Base-by-base conservation (phyloP, 169 alveolate genomes). In the Eimeria sp. region DNA sequence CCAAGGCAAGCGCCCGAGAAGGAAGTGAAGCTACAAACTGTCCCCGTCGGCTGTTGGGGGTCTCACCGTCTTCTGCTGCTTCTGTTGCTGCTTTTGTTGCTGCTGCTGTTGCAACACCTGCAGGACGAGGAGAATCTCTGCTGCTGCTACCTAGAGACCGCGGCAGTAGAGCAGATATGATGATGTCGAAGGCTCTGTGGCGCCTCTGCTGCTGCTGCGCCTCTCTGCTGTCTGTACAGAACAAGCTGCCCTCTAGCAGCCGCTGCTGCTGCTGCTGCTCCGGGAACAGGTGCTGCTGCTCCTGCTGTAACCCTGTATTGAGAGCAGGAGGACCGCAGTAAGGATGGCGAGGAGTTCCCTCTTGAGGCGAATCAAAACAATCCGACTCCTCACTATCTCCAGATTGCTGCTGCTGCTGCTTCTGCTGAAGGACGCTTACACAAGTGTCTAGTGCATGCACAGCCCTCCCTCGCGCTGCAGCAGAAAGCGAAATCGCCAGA, bases 231-330 rank as follows among this genome's bases (percentile, higher is more conserved):
- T 76, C 87, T 43, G 61, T 45, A 49, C 87, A 76, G 61, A 34
- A 47, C 57, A 47, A 63, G 5, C 57, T 34, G 30, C 87, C 57
- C 61, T 47, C 87, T 40, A 40, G 65, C 13, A 76, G 87, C 27
- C 63, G 87, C 87, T 76, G 87, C 87, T 76, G 87, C 87, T 76
- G 87, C 87, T 76, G 87, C 63, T 76, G 87, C 87, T 76, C 27
- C 51, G 13, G 83, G 11, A 5, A 11, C 83, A n/a, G 83, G 30
- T 72, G 83, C 65, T 76, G 87, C 87, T 76, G 87, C 87, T 76
- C 40, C 87, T 76, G 87, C 87, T 76, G 87, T 65, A 40, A 30
- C 43, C 61, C 87, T 11, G 51, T 9, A 34, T 20, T 27, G 30
- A 49, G 13, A 27, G 87, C 13, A 27, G 65, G 18, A 47, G 65